Evolutionary conservation across 1,139 yeast genomes (phyloP).

Genomic region (Yamadazyma aaseri): DNA sequence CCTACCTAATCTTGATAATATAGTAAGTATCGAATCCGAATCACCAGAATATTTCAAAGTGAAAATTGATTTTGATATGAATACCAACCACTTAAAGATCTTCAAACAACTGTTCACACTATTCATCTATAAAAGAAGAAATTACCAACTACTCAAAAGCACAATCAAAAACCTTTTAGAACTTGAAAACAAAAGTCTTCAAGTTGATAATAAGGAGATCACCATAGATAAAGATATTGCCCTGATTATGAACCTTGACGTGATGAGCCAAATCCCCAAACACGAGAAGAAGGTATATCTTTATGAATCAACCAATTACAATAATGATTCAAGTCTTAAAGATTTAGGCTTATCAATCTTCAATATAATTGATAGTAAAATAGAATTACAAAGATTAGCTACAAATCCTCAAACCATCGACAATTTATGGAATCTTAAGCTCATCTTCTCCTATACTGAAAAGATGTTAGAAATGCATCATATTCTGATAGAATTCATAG

Average conservation of each 20-base stretch:
- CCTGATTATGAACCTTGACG: slow-evolving; percentile 19
- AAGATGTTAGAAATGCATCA: slow-evolving; percentile 35
- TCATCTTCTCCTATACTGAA: slow-evolving; percentile 65
- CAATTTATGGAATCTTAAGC: slow-evolving; percentile 64
- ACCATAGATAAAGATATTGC: slow-evolving; percentile 24
- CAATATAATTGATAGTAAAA: slow-evolving; percentile 55
- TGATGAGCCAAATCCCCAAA: slow-evolving; percentile 24
- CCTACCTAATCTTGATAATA: slow-evolving; percentile 57
- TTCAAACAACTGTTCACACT: slow-evolving; percentile 48
- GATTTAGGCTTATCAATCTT: slow-evolving; percentile 35
- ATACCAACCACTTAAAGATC: slow-evolving; percentile 38
- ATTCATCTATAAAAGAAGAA: slow-evolving; percentile 48
- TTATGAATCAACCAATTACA: slow-evolving; percentile 23
- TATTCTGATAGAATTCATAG: slow-evolving; percentile 50
- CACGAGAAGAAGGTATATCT: slow-evolving; percentile 38
- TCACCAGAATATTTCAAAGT: slow-evolving; percentile 48
- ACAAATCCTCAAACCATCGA: slow-evolving; percentile 44
- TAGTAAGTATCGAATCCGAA: slow-evolving; percentile 41
- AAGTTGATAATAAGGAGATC: slow-evolving; percentile 30
- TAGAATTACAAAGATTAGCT: slow-evolving; percentile 50
- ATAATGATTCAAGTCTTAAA: slow-evolving; percentile 15
- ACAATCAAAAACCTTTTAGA: slow-evolving; percentile 36
- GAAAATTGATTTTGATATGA: slow-evolving; percentile 36
- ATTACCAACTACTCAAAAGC: slow-evolving; percentile 40
- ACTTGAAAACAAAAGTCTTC: slow-evolving; percentile 30